Conservation (phyloP, 805 yeast species). For the Ogataea populi-albae region DNA sequence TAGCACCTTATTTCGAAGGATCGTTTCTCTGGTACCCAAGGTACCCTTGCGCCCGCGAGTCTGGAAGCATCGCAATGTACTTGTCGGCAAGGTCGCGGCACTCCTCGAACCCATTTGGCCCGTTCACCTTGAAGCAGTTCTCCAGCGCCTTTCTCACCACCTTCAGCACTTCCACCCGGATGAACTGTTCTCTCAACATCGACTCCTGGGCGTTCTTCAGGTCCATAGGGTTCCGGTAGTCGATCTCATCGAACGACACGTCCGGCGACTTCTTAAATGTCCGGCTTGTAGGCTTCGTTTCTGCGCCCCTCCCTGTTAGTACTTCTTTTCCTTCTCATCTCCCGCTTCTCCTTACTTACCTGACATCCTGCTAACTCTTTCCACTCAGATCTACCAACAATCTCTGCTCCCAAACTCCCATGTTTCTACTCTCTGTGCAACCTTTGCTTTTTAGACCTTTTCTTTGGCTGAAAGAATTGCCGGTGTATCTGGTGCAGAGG, state of each 20-base stretch:
- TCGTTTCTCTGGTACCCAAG: constrained; percentile 88
- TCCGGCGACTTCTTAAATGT: constrained; percentile 48
- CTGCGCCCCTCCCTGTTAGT: not conserved
- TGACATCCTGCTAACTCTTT: no score
- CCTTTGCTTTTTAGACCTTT: no score
- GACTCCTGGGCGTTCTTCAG: constrained; percentile 74
- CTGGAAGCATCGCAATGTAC: constrained; percentile 74
- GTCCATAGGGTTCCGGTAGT: constrained; percentile 62
- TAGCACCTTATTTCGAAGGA: constrained; percentile 68
- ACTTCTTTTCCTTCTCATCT: no score
- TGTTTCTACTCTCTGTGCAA: no score
- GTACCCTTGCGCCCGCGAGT: constrained; percentile 66
- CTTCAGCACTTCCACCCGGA: constrained; percentile 64
- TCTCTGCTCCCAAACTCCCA: no score
- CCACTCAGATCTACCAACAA: no score
- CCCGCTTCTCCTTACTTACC: no score
- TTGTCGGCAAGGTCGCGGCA: constrained; percentile 76
- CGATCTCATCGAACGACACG: constrained; percentile 81
- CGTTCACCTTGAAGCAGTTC: constrained; percentile 59
- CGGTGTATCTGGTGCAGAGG: no score
- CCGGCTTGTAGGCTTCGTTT: constrained; percentile 9
- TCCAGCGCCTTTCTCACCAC: constrained; percentile 71
- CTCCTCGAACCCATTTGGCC: constrained; percentile 71
- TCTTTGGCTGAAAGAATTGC: no score
- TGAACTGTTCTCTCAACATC: constrained; percentile 76